phyloP scores from a whole-genome alignment of 2,329 filamentous ascomycete genomes.

The Claviceps sp. region DNA sequence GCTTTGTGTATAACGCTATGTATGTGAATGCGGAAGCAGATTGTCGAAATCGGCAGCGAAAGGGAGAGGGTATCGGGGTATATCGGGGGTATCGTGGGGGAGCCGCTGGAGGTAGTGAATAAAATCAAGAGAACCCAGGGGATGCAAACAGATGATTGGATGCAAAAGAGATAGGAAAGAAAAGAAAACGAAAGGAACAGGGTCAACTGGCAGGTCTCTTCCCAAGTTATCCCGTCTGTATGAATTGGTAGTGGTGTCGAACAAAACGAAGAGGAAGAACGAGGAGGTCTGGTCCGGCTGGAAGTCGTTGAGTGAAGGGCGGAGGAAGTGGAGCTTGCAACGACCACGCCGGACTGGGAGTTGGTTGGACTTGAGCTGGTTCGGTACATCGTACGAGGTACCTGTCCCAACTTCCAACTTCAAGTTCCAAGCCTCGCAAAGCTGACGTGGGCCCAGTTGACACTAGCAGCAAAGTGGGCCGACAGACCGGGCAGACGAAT shows the following conservation, averaged over 20 bases:
- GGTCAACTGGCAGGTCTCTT: conserved; percentile 7
- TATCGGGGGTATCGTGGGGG: conserved; percentile 8
- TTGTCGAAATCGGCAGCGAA: conserved; percentile 10
- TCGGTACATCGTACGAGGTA: too few species aligned
- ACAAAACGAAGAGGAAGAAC: conserved; percentile 9
- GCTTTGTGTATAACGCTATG: background rate
- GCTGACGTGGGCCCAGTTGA: too few species aligned
- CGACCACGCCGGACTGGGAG: background rate
- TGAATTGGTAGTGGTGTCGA: conserved; percentile 2
- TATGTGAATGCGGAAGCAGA: background rate
- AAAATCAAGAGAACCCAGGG: conserved; percentile 7
- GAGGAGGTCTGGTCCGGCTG: conserved; percentile 3
- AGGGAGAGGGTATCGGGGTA: conserved; percentile 8
- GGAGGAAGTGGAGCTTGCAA: conserved; percentile 2
- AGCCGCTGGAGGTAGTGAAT: background rate
- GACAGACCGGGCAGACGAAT: too few species aligned
- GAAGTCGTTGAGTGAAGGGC: conserved; percentile 5
- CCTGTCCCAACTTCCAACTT: too few species aligned
- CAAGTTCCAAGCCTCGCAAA: too few species aligned
- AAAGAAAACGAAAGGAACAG: background rate
- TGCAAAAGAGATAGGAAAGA: background rate
- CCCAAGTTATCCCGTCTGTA: conserved; percentile 5
- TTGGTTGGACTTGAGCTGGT: background rate
- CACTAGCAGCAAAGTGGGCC: too few species aligned
- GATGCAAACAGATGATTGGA: background rate